Evolutionary conservation across 768 basidiomycete species (phyloP), one percentile per base, ranked within the genome.

Genomic region (Asterophora lycoperdoides): DNA sequence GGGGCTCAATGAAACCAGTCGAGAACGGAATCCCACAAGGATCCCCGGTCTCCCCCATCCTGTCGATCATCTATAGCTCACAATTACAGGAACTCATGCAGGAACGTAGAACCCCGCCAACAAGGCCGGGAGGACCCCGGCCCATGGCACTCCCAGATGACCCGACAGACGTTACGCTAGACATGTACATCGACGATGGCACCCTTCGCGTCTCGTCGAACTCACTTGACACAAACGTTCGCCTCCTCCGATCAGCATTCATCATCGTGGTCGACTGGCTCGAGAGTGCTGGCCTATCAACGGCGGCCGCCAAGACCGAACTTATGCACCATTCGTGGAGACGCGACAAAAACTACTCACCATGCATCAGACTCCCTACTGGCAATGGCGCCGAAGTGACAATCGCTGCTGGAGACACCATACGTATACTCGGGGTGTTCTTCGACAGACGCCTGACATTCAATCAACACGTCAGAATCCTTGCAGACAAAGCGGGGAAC

Each of bases 371-470:
- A 15, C 38, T 40, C 5, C 38, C 38, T 5, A 40, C 15, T 3
- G 38, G 10, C 5, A 15, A 40, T 18, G 20, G 20, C 38, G 20
- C 29, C 10, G 29, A 29, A 5, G 29, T 29, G 29, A 5, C 29
- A 23, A 37, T 37, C 13, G n/a, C 29, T 5, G 32, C 44, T 2
- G 34, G 44, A 6, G 44, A 46, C 5, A 46, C 34, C 6, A 46
- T 67, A 0, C 50, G 57, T 9, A 72, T 70, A 67, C 67, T 72
- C 0, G 70, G 68, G 0, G 55, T 72, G 0, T 53, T 54, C 53
- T 60, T 71, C 10, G 69, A 71, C 56, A 33, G 58, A 2, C 58
- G 64, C 39, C 65, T 73, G 0, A 35, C 19, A 0, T 73, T 72
- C 56, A 54, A 61, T n/a, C 48, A 62, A 10, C 71, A 72, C 34